phyloP scores from a whole-genome alignment of 2,329 filamentous ascomycete species.

The Colletotrichum sp. region DNA sequence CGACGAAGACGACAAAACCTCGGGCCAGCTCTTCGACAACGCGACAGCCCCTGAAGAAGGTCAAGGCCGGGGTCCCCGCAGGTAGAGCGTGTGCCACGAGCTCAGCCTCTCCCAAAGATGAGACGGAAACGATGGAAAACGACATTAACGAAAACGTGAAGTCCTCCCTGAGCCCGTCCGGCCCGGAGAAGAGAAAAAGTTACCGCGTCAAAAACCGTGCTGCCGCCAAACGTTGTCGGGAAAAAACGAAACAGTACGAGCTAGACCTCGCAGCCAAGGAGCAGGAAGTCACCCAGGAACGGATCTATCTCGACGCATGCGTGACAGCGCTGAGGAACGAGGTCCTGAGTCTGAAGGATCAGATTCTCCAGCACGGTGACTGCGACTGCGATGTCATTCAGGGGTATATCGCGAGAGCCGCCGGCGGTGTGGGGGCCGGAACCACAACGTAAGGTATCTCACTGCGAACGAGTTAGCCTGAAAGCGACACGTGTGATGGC shows the following conservation, averaged over 20 bases:
- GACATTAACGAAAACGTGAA: background rate
- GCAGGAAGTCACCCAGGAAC: background rate
- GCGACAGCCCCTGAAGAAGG: background rate
- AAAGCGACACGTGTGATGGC: too few relatives aligned
- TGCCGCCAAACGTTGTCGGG: slow-evolving; percentile 18
- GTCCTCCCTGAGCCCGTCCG: background rate
- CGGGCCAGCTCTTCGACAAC: background rate
- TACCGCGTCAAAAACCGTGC: slow-evolving; percentile 20
- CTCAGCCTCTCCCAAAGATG: background rate
- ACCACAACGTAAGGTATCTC: too few relatives aligned
- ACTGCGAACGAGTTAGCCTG: too few relatives aligned
- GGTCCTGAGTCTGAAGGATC: background rate
- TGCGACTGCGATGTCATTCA: slow-evolving; percentile 18
- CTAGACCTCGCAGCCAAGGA: slow-evolving; percentile 1
- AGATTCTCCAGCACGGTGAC: slow-evolving; percentile 13
- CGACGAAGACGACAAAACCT: background rate
- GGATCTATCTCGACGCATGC: slow-evolving; percentile 8
- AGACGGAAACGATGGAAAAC: background rate
- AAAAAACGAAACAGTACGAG: slow-evolving; percentile 19
- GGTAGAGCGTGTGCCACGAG: background rate
- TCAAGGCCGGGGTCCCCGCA: background rate
- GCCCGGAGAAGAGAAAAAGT: background rate
- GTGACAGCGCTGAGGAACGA: slow-evolving; percentile 10
- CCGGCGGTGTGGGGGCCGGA: background rate
- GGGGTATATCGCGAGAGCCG: slow-evolving; percentile 12